A percentile compares a stretch with the other conserved stretches of the same genome.
Evolutionary conservation across 2,329 filamentous ascomycete species (phyloP).

Genomic region (Orbilia javanica): DNA sequence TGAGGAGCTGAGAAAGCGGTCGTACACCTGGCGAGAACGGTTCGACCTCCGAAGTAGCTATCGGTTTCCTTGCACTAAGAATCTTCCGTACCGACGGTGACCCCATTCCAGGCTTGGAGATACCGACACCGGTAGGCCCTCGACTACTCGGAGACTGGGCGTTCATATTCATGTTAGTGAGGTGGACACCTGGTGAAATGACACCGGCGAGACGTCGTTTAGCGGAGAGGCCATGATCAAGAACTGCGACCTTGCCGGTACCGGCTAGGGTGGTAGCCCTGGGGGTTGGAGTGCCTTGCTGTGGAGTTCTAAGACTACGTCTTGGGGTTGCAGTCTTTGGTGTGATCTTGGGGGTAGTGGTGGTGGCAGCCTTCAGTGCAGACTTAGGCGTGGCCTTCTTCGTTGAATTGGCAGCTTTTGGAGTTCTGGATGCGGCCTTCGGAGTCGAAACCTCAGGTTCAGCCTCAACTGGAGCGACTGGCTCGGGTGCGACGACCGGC

Average conservation of each 20-base stretch:
- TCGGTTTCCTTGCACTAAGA: constrained; percentile 77
- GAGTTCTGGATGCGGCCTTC: constrained; percentile 21
- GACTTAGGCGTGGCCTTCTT: constrained; percentile 35
- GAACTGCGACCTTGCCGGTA: constrained; percentile 52
- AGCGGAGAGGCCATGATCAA: constrained; percentile 56
- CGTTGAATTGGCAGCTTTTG: constrained; percentile 35
- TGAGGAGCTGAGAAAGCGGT: constrained; percentile 59
- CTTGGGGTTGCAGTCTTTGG: constrained; percentile 65
- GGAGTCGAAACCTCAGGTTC: constrained; percentile 42
- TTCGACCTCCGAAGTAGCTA: constrained; percentile 70
- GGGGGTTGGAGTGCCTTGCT: constrained; percentile 57
- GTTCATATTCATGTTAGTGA: constrained; percentile 49
- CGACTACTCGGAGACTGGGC: constrained; percentile 38
- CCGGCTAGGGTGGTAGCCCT: constrained; percentile 52
- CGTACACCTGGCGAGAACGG: constrained; percentile 72
- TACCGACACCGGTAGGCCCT: constrained; percentile 71
- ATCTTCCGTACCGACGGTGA: constrained; percentile 80
- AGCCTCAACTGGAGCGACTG: constrained; percentile 5
- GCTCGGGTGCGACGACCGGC: constrained; percentile 2
- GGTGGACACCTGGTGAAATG: constrained; percentile 44
- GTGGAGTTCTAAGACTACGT: constrained; percentile 65
- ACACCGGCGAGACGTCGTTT: constrained; percentile 51
- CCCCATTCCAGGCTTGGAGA: constrained; percentile 78
- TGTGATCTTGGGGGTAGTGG: constrained; percentile 59
- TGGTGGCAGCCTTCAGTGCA: constrained; percentile 7